These are phyloP conservation scores for Amphichorda felina DNA, from an alignment of 2,329 filamentous ascomycete species.

Conservation along the genomic window DNA sequence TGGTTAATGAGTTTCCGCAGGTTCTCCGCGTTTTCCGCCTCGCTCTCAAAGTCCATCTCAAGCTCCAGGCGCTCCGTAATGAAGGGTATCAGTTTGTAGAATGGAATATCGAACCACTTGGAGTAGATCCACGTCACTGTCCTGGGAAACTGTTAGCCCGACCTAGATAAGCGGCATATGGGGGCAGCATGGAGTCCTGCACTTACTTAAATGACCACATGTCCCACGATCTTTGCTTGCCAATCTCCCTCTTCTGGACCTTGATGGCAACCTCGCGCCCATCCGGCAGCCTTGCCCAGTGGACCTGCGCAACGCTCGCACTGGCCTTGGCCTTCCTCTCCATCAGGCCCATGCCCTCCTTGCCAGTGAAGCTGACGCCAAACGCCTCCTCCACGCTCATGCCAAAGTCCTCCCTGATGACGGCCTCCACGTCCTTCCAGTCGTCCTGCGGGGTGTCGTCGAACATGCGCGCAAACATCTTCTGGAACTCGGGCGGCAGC, in stretches of 20 bases:
- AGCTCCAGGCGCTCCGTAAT: slow-evolving; percentile 84
- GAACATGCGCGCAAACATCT: slow-evolving; percentile 95
- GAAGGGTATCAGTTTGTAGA: slow-evolving; percentile 84
- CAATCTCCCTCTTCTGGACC: slow-evolving; percentile 92
- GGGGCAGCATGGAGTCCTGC: background rate
- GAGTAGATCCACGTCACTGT: slow-evolving; percentile 76
- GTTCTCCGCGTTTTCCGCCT: slow-evolving; percentile 75
- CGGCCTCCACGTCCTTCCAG: slow-evolving; percentile 75
- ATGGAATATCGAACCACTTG: slow-evolving; percentile 81
- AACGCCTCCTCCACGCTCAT: slow-evolving; percentile 82
- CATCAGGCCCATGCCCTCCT: slow-evolving; percentile 54
- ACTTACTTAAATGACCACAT: slow-evolving; percentile 82
- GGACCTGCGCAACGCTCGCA: slow-evolving; percentile 92
- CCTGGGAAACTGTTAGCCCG: slow-evolving; percentile 24
- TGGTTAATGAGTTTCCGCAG: slow-evolving; percentile 68
- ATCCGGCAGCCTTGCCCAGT: slow-evolving; percentile 80
- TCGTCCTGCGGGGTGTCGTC: slow-evolving; percentile 91
- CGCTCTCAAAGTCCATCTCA: slow-evolving; percentile 90
- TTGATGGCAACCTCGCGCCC: slow-evolving; percentile 91
- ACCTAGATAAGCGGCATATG: background rate
- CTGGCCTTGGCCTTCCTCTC: slow-evolving; percentile 54
- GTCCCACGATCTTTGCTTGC: slow-evolving; percentile 85
- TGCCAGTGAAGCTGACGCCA: slow-evolving; percentile 68
- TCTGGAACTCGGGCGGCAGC: slow-evolving; percentile 85
- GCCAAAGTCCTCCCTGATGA: slow-evolving; percentile 84